Evolutionary conservation across 495 filamentous ascomycete species (phyloP), one percentile per base, ranked within the genome.

Genomic region (Penicillium cataractarum): DNA sequence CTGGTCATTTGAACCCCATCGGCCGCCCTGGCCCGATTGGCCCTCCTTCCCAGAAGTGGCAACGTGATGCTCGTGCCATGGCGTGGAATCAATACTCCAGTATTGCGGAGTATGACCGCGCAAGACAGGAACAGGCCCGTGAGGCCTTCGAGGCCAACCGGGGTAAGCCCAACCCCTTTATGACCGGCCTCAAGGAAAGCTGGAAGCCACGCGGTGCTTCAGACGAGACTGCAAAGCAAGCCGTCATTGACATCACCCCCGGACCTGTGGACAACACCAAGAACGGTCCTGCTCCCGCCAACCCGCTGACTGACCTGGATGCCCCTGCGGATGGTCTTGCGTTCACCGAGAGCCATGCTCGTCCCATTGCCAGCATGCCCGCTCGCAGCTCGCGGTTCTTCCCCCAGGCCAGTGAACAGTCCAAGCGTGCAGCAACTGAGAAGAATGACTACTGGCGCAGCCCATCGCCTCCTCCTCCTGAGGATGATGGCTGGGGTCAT

Each of bases 391-490:
- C 88, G 24, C 78, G 90, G 29, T 93, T 92, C 73, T 93, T 93
- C 78, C 90, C 90, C 5, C 76, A 78, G 15, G 71, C 81, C 2
- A 67, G 70, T 1, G 79, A 81, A 52, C 67, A 66, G 35, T 48
- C 74, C 57, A 70, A 81, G 79, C 77, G 74, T 64, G 52, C 78
- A 61, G 24, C 70, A 58, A 40, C 57, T 46, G 76, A 75, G 37
- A 76, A 76, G 46, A 57, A 60, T 4, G 71, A 71, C 42, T 64
- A 65, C 55, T 58, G 73, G 51, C 74, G 74, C 55, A 80, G 77
- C 49, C 76, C 80, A 39, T 91, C 90, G 2, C 90, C 90, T 2
- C 90, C 91, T 35, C 90, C 91, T 6, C 90, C 90, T 0, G 90
- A 91, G 66, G 80, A 80, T 55, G 51, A 75, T 55, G n/a, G n/a